Percentiles rank a stretch among this genome's conserved stretches.
Conservation (phyloP, 371 early-diverging fungal species). For the Phascolomyces articulosus region DNA sequence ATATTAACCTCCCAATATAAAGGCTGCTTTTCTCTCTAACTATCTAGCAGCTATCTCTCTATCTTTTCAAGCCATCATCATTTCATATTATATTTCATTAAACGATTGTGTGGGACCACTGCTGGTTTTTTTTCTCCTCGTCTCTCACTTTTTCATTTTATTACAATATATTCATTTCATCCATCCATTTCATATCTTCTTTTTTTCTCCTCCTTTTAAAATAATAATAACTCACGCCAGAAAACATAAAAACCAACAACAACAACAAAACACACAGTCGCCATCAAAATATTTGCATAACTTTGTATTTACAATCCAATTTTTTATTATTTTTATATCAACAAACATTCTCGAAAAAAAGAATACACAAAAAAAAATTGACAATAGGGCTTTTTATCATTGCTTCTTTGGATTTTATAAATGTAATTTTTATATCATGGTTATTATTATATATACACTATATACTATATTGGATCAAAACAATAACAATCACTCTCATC, state of each 20-base stretch:
- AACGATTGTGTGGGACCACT: too few species aligned
- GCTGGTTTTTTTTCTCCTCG: too few species aligned
- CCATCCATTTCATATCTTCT: not conserved
- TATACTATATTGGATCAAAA: too few species aligned
- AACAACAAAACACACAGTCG: too few species aligned
- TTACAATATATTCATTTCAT: too few species aligned
- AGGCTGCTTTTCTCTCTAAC: too few species aligned
- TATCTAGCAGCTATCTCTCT: not conserved
- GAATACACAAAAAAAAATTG: not conserved
- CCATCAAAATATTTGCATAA: constrained; percentile 6
- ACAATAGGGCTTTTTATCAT: not conserved
- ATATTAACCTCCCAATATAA: not conserved
- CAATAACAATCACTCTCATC: too few species aligned
- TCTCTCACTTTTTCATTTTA: too few species aligned
- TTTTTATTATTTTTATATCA: not conserved
- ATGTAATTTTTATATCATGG: not conserved
- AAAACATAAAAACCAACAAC: not conserved
- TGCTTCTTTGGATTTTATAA: not conserved
- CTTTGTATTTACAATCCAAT: constrained; percentile 4
- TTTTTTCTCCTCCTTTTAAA: not conserved
- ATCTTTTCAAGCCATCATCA: not conserved
- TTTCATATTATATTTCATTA: too few species aligned
- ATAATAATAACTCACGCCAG: not conserved
- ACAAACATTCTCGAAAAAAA: constrained; percentile 6
- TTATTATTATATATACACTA: too few species aligned